Conservation (phyloP, 1,139 yeast genomes). For the Geotrichum fermentans region DNA sequence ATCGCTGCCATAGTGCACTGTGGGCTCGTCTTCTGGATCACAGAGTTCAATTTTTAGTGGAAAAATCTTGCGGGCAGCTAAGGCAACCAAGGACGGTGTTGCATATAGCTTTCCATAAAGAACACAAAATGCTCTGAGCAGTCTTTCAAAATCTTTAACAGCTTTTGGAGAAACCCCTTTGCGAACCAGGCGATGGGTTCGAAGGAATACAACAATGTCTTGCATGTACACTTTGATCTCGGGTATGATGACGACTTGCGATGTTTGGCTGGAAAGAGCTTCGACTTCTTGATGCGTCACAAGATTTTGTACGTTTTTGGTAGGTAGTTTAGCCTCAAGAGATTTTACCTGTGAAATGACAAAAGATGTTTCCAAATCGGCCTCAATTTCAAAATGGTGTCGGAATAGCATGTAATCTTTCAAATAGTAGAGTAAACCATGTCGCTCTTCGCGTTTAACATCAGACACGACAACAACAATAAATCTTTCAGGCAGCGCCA, state of each 20-base stretch:
- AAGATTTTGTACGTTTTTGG: constrained; percentile 3
- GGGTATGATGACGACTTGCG: constrained; percentile 39
- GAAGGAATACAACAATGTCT: constrained; percentile 47
- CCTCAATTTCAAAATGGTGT: constrained; percentile 14
- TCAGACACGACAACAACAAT: constrained; percentile 18
- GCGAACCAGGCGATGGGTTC: constrained; percentile 49
- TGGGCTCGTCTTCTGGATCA: constrained; percentile 45
- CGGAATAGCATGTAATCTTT: constrained; percentile 22
- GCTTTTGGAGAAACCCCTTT: constrained; percentile 49
- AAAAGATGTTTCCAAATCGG: constrained; percentile 1
- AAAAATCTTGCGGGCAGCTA: constrained; percentile 45
- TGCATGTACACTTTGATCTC: constrained; percentile 52
- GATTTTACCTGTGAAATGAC: constrained; percentile 5
- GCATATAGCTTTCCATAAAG: constrained; percentile 42
- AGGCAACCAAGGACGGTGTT: constrained; percentile 48
- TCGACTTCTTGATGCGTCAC: constrained; percentile 4
- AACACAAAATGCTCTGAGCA: constrained; percentile 42
- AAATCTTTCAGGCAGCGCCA: constrained; percentile 19
- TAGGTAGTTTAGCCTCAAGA: constrained; percentile 11
- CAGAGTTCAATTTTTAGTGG: constrained; percentile 45
- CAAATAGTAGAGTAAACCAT: constrained; percentile 6
- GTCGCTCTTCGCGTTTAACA: constrained; percentile 1
- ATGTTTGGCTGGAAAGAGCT: constrained; percentile 11
- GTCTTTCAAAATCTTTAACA: constrained; percentile 41
- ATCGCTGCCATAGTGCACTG: constrained; percentile 52